Evolutionary conservation across 2,329 filamentous ascomycete genomes (phyloP).

Genomic region (Botrytis elliptica): DNA sequence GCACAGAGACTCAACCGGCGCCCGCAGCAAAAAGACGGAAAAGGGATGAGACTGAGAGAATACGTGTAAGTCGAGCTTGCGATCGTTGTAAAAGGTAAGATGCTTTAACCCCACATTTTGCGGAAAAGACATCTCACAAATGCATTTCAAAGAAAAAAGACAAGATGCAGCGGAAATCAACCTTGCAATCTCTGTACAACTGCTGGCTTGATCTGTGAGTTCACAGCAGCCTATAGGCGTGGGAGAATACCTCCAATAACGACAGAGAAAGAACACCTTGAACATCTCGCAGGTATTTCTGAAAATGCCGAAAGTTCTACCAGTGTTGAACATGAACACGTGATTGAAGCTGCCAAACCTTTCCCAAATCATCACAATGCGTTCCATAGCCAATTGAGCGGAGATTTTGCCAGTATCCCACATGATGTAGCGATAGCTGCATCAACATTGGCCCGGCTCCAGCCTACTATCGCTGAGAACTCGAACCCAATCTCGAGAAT

Average conservation of each 20-base stretch:
- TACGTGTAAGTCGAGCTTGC: conserved; percentile 47
- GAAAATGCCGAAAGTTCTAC: not conserved
- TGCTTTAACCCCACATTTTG: too few relatives aligned
- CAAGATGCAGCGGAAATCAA: conserved; percentile 43
- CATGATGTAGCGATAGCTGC: conserved; percentile 17
- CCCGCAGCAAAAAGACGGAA: conserved; percentile 24
- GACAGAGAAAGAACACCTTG: not conserved
- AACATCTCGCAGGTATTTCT: not conserved
- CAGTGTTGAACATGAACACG: not conserved
- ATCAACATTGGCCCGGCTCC: conserved; percentile 11
- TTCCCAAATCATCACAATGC: conserved; percentile 1
- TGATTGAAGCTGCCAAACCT: conserved; percentile 3
- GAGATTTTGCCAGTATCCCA: not conserved
- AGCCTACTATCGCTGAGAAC: not conserved
- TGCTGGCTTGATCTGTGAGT: conserved; percentile 43
- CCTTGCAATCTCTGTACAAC: conserved; percentile 43
- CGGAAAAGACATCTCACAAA: not conserved
- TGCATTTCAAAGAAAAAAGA: conserved; percentile 41
- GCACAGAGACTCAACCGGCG: not conserved
- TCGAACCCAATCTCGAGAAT: conserved; percentile 19
- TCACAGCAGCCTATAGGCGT: conserved; percentile 50
- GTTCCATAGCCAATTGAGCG: conserved; percentile 2
- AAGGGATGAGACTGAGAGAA: conserved; percentile 27
- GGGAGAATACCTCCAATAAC: conserved; percentile 45
- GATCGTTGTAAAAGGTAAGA: conserved; percentile 49